Conservation (phyloP, 2,329 filamentous ascomycete genomes). For the Dryadomyces quercivorus region DNA sequence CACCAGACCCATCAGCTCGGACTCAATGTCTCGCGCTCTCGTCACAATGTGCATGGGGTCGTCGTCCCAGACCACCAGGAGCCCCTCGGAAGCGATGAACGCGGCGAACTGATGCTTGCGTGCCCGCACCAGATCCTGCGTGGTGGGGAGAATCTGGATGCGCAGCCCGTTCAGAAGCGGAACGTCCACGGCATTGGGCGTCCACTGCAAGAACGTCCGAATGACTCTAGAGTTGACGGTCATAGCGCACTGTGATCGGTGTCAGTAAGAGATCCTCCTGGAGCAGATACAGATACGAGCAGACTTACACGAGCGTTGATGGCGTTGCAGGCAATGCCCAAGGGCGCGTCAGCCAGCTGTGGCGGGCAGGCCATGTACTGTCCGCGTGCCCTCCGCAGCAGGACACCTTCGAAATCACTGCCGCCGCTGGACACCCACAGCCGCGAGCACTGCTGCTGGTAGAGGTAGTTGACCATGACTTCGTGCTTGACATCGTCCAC, state of each 20-base stretch:
- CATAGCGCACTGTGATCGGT: conserved; percentile 56
- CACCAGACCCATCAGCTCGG: conserved; percentile 64
- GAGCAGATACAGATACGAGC: background rate
- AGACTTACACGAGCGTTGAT: conserved; percentile 59
- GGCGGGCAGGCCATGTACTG: conserved; percentile 64
- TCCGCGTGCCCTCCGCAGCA: conserved; percentile 55
- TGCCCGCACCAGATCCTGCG: conserved; percentile 57
- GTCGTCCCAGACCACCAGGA: conserved; percentile 75
- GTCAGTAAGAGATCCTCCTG: background rate
- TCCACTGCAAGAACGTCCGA: conserved; percentile 64
- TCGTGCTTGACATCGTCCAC: conserved; percentile 67
- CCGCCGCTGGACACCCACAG: conserved; percentile 62
- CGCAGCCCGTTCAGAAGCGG: conserved; percentile 66
- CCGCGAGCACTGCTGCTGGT: conserved; percentile 64
- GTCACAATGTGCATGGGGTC: conserved; percentile 59
- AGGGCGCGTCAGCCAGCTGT: conserved; percentile 46
- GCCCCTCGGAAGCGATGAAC: conserved; percentile 58
- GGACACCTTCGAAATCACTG: conserved; percentile 58
- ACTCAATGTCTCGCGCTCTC: conserved; percentile 60
- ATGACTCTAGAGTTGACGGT: conserved; percentile 71
- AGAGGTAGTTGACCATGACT: conserved; percentile 73
- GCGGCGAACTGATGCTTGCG: conserved; percentile 73
- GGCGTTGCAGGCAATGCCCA: conserved; percentile 52
- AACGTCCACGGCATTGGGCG: conserved; percentile 60
- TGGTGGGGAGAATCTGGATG: conserved; percentile 61